These are phyloP conservation scores for Aspergillus pseudoviridinutans DNA, from an alignment of 2,329 filamentous ascomycete genomes.

Conservation along the genomic window DNA sequence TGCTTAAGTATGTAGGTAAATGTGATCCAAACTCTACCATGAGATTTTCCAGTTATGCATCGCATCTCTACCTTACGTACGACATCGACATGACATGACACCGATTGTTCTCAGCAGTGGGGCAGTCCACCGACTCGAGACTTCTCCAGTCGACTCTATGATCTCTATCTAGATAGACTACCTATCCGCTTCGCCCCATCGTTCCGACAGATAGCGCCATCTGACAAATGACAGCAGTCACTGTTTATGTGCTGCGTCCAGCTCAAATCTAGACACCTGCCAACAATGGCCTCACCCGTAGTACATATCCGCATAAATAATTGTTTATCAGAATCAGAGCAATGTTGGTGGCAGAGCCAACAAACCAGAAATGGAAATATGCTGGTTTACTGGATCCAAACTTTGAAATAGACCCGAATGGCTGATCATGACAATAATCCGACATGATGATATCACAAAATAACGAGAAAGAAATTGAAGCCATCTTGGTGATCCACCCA, in stretches of 20 bases:
- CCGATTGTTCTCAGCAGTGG: neutral
- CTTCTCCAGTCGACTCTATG: too few relatives aligned
- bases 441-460: conserved; percentile 17
- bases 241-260: neutral
- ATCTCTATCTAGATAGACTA: neutral
- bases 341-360: neutral
- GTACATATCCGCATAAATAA: neutral
- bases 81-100: neutral
- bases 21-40: neutral
- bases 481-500: conserved; percentile 13
- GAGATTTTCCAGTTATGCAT: neutral
- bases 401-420: neutral
- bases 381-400: neutral
- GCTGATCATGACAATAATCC: neutral
- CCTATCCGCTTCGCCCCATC: neutral
- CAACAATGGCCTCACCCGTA: neutral
- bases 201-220: neutral
- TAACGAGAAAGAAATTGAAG: conserved; percentile 6
- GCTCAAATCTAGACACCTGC: neutral
- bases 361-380: neutral
- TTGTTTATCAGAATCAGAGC: neutral
- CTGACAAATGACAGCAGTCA: neutral
- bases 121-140: neutral
- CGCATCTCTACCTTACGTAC: neutral
- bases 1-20: neutral